Evolutionary conservation across 106 monocot species (phyloP), one percentile per base, ranked within the genome.

Genomic region (Acanthochlamys bracteata): DNA sequence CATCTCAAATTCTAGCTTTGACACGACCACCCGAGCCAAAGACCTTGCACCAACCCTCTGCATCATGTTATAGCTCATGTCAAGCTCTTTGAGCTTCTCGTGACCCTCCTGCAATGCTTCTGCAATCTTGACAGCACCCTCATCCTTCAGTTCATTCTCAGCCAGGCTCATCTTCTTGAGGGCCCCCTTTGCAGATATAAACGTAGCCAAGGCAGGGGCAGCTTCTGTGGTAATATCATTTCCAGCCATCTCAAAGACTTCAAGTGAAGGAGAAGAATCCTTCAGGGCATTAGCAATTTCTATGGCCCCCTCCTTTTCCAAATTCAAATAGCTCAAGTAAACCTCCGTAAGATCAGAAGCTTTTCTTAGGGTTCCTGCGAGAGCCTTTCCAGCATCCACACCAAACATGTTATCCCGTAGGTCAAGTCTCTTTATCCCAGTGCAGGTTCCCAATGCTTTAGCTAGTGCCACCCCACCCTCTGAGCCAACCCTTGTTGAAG

Each of bases 351-450:
- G 64, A 19, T 64, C 80, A 25, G 22, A 39, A 73, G 88, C 72
- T 61, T 83, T 75, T 61, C 41, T 61, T 11, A 96, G 60, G 23
- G 83, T 74, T 66, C 63, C 70, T 59, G 84, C 82, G 7, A 91
- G 77, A 19, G 75, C 80, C 58, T 75, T 67, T 12, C 87, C 95
- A 46, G 85, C 87, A 17, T 83, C 84, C 16, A 80, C 80, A 17
- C 88, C 95, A 68, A 96, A 96, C 53, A 90, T 79, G 42, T 96
- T 96, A 43, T 96, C 88, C 57, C 80, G 73, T 25, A 93, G 26
- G 62, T 93, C 93, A 51, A 93, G 79, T 53, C 78, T 93, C 73
- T 66, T 90, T 71, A 96, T 46, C 33, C 49, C 23, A 24, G 57
- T 53, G 25, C 95, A 96, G 7, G 54, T 75, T 11, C 54, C 73